Base-by-base conservation (phyloP, 805 yeast species). In the Kazachstania taianensis region DNA sequence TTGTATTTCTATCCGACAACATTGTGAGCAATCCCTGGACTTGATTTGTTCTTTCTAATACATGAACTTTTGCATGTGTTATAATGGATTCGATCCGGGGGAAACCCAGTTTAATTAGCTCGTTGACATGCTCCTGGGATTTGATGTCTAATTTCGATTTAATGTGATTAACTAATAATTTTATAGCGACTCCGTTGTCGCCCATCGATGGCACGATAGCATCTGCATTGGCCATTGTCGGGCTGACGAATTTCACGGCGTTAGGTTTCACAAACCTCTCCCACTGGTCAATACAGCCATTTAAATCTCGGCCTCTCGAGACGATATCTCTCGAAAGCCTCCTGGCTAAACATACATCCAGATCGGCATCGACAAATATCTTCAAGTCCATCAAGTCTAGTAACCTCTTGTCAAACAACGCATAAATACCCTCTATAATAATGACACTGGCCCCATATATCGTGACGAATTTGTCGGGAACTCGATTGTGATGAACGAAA, bases 401-500 rank as follows among this genome's bases (percentile, higher is more conserved):
- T 13, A 92, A 59, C 28, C 86, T 69, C 32, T 69, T 67, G 53
- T 81, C 85, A 42, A 78, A 75, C 30, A 92, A 59, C 0, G 95
- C 85, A 53, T 82, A 84, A 3, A 92, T 76, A 2, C 98, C 98
- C 57, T 92, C 98, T 26, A 92, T 63, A 5, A 92, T 80, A 36
- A 92, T 81, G 15, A 92, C 94, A 54, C 86, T 86, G 12, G 96
- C 96, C 2, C 96, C 97, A 51, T 86, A 87, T 14, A 92, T 75
- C 3, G 87, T 77, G 33, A 78, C 65, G n/a, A 68, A 67, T 50
- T 79, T 75, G 28, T 67, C 72, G 1, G 89, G 75, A 7, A 75
- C 72, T 46, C 78, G 57, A 32, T 63, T 62, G 53, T 81, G 94
- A 30, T 66, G 52, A 42, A 65, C 59, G 63, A 84, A 79, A 39